These are phyloP conservation scores for Raphanus sativus DNA, from an alignment of 345 rosid genomes.

Conservation along the genomic window DNA sequence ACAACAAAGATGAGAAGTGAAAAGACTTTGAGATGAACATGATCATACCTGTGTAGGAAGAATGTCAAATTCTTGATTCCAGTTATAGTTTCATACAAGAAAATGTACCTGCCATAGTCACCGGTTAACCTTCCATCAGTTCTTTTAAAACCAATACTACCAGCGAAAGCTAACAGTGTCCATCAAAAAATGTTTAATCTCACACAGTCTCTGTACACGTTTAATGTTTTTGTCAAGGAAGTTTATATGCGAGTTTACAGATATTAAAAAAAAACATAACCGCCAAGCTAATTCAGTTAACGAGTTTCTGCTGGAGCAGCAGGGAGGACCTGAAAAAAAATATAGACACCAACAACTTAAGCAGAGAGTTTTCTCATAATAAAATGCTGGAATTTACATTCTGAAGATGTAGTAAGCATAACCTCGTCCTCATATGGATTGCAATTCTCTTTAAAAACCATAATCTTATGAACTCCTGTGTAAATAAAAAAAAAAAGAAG, in stretches of 20 bases:
- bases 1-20: too few relatives aligned
- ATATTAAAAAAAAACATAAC: constrained; percentile 49
- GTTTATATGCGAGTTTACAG: not conserved
- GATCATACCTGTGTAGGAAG: constrained; percentile 48
- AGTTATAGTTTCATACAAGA: constrained; percentile 83
- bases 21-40: not conserved
- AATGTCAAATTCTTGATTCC: constrained; percentile 65
- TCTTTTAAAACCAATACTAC: not conserved
- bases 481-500: not conserved
- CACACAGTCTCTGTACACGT: not conserved
- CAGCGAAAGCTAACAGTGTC: not conserved
- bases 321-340: constrained; percentile 60
- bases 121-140: constrained; percentile 4
- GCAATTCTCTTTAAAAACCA: constrained; percentile 90
- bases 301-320: constrained; percentile 84
- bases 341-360: too few relatives aligned
- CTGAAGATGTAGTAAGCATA: constrained; percentile 30
- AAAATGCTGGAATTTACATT: not conserved
- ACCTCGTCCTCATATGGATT: constrained; percentile 92
- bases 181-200: not conserved
- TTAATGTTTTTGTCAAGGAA: not conserved
- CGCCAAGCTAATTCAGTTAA: constrained; percentile 88
- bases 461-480: constrained; percentile 88
- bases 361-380: constrained; percentile 1
- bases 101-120: constrained; percentile 63